Conservation (phyloP, 169 alveolate species). For the Plasmodium ovale region DNA sequence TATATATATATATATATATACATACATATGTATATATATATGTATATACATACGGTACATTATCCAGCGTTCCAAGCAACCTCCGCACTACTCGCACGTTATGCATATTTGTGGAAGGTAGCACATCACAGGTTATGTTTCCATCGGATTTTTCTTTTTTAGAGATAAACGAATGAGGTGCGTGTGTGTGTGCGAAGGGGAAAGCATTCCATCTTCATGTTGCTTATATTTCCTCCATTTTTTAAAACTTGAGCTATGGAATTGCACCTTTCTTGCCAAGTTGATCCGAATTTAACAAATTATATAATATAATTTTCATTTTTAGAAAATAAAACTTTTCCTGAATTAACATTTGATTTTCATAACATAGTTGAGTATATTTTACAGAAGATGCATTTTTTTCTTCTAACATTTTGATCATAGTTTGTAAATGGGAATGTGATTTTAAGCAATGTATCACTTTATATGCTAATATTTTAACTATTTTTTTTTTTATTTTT, state of each 20-base stretch:
- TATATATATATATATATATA: neutral
- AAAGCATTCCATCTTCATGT: neutral
- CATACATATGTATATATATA: neutral
- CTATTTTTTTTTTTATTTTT: slow-evolving; percentile 32
- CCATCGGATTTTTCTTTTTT: too few species aligned
- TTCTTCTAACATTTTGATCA: slow-evolving; percentile 28
- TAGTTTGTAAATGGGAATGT: slow-evolving; percentile 17
- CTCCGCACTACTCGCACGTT: too few species aligned
- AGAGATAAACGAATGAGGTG: too few species aligned
- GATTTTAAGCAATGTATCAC: slow-evolving; percentile 20
- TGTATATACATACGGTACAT: neutral
- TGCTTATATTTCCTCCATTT: neutral
- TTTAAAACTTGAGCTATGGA: neutral
- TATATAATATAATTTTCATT: slow-evolving; percentile 13
- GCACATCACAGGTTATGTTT: too few species aligned
- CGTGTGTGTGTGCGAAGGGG: too few species aligned
- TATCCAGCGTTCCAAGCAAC: too few species aligned
- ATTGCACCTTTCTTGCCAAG: slow-evolving; percentile 11
- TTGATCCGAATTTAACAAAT: slow-evolving; percentile 1
- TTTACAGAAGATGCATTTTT: slow-evolving; percentile 10
- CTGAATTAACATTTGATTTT: slow-evolving; percentile 37
- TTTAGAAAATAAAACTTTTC: slow-evolving; percentile 29
- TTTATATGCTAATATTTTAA: slow-evolving; percentile 20
- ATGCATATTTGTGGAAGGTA: too few species aligned
- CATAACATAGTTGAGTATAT: slow-evolving; percentile 29